phyloP scores from a whole-genome alignment of 202 grass and related monocot genomes.

The Schoenoplectus triqueter region DNA sequence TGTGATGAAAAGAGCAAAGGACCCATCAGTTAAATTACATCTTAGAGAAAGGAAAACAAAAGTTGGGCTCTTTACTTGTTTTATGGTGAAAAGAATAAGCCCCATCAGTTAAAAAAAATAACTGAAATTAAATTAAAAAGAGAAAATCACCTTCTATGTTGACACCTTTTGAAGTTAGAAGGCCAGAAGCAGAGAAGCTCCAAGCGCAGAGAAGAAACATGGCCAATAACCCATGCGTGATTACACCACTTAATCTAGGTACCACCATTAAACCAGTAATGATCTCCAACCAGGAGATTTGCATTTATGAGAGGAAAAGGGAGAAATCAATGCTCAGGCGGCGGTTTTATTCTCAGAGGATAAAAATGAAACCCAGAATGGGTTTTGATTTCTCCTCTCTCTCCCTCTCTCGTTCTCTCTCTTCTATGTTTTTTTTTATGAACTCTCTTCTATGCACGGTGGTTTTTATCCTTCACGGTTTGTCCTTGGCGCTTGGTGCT shows the following conservation, averaged over 20 bases:
- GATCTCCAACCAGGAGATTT: conserved; percentile 3
- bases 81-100: background rate
- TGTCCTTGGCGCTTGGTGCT: conserved; percentile 25
- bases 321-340: conserved; percentile 41
- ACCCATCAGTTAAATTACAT: background rate
- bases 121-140: background rate
- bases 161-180: conserved; percentile 66
- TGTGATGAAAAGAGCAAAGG: conserved; percentile 1
- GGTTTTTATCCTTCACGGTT: conserved; percentile 31
- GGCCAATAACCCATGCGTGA: conserved; percentile 31
- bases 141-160: conserved; percentile 36
- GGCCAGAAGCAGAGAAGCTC: conserved; percentile 44
- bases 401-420: background rate
- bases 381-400: background rate
- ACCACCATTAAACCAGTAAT: conserved; percentile 54
- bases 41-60: background rate
- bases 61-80: background rate
- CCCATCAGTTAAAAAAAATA: background rate
- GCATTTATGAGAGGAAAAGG: conserved; percentile 39
- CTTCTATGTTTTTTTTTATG: too few relatives aligned
- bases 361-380: conserved; percentile 36
- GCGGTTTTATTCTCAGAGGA: conserved; percentile 57
- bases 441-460: background rate
- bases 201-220: conserved; percentile 45
- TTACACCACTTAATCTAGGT: conserved; percentile 9